Conservation (phyloP, 257 asterid genomes). For the Solanum ossicruentum region DNA sequence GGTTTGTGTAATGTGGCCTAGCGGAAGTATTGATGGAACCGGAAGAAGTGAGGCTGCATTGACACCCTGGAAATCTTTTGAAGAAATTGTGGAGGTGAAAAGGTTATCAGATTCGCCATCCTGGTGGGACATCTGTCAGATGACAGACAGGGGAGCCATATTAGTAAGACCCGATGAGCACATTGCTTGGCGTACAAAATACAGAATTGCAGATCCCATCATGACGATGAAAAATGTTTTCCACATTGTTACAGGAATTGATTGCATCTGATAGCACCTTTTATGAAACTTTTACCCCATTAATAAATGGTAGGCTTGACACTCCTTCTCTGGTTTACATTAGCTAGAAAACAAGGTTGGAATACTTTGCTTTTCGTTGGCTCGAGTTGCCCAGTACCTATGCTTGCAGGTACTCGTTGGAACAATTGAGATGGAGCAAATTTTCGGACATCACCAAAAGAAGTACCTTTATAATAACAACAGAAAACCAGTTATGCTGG, state of each 20-base stretch:
- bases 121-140: slow-evolving; percentile 88
- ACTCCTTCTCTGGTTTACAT: neutral
- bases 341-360: neutral
- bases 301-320: neutral
- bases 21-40: slow-evolving; percentile 8
- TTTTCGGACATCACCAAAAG: neutral
- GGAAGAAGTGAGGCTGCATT: slow-evolving; percentile 31
- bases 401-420: neutral
- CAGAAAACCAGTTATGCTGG: neutral
- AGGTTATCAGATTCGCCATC: slow-evolving; percentile 23
- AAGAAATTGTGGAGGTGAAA: slow-evolving; percentile 49
- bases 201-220: slow-evolving; percentile 20
- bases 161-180: slow-evolving; percentile 95
- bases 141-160: slow-evolving; percentile 64
- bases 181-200: slow-evolving; percentile 60
- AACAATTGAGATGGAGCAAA: neutral
- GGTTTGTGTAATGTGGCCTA: slow-evolving; percentile 69
- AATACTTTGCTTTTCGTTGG: neutral
- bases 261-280: neutral
- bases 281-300: neutral
- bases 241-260: slow-evolving; percentile 26
- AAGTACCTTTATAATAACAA: neutral
- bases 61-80: slow-evolving; percentile 42
- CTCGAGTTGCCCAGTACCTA: neutral
- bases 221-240: slow-evolving; percentile 42